Base-by-base conservation (phyloP, 2,329 filamentous ascomycete genomes). In the Pseudophaeomoniella oleicola region DNA sequence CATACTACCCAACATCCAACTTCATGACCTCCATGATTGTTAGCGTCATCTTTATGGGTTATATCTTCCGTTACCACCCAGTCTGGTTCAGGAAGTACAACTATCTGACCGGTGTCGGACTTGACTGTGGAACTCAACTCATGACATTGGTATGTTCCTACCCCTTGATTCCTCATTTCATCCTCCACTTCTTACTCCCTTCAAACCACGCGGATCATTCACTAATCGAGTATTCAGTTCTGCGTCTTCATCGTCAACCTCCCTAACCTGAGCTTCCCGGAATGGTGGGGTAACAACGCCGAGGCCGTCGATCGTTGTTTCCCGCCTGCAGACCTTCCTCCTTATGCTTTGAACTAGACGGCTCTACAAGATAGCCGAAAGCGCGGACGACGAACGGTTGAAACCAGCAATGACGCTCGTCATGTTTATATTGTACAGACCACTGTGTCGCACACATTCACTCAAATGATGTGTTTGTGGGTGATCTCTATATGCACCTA, bases 1-100 rank as follows among this genome's bases (percentile, higher is more conserved):
- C n/a, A n/a, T 27, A 27, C 22, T 27, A 27, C 22, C 6, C 22
- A 6, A 6, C 22, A 9, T 9, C n/a, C 9, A 27, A 27, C 22
- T 27, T 27, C 22, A 6, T 27, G 22, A 27, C 22, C 6, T 27
- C 22, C 6, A 27, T 27, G 22, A 40, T 56, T 10, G 51, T 57
- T 12, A 57, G 58, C 19, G 43, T 58, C 12, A 43, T 59, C 3
- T 60, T 60, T 46, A 60, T 60, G 19, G 51, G 50, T 36, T 56
- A 46, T 42, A 54, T 60, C 39, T 51, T 49, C 35, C 40, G 47
- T 1, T 54, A 52, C 37, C 49, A 48, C 17, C 46, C 47, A 1
- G 48, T 45, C 22, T 27, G 22, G n/a, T 27, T 27, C 22, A 27
- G 22, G n/a, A 27, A 27, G 22, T 27, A 27, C 22, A 27, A 27